phyloP scores from a whole-genome alignment of 208 protist genomes.

The Blechomonas ayalai region DNA sequence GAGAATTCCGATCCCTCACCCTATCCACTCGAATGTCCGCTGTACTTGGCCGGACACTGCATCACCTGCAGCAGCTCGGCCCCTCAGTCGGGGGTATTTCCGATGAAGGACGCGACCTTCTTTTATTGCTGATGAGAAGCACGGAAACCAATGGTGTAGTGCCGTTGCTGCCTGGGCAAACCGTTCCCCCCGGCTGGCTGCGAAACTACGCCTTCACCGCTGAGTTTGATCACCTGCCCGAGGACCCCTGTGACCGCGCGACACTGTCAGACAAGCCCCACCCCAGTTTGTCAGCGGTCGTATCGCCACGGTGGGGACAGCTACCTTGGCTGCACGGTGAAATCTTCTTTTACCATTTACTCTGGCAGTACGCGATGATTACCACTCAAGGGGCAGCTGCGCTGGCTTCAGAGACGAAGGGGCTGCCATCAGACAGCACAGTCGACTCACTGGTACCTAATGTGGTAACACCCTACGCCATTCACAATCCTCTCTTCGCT shows the following conservation, averaged over 20 bases:
- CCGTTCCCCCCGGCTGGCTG: constrained; percentile 53
- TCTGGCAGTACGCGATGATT: constrained; percentile 74
- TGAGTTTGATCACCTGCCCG: constrained; percentile 28
- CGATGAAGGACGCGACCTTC: constrained; percentile 7
- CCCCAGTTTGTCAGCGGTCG: constrained; percentile 1
- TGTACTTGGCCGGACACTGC: constrained; percentile 44
- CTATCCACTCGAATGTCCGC: constrained; percentile 43
- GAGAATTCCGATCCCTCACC: constrained; percentile 73
- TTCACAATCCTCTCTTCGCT: constrained; percentile 43
- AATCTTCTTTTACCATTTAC: constrained; percentile 83
- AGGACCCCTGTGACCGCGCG: constrained; percentile 5
- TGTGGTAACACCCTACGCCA: constrained; percentile 44
- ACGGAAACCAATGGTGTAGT: constrained; percentile 36
- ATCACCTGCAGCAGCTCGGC: constrained; percentile 7
- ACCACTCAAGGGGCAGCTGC: constrained; percentile 7
- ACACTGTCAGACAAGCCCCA: not conserved
- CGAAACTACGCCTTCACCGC: constrained; percentile 50
- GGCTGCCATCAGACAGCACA: not conserved
- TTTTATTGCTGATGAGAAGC: constrained; percentile 28
- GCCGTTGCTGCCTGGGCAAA: constrained; percentile 58
- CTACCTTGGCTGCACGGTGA: constrained; percentile 87
- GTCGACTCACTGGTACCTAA: constrained; percentile 17
- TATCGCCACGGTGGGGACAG: constrained; percentile 73
- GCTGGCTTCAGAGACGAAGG: not conserved
- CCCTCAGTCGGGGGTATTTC: constrained; percentile 1